Percentiles rank a stretch among this genome's conserved stretches.
phyloP scores from a whole-genome alignment of 345 rosid species.

The Melaleuca alternifolia region DNA sequence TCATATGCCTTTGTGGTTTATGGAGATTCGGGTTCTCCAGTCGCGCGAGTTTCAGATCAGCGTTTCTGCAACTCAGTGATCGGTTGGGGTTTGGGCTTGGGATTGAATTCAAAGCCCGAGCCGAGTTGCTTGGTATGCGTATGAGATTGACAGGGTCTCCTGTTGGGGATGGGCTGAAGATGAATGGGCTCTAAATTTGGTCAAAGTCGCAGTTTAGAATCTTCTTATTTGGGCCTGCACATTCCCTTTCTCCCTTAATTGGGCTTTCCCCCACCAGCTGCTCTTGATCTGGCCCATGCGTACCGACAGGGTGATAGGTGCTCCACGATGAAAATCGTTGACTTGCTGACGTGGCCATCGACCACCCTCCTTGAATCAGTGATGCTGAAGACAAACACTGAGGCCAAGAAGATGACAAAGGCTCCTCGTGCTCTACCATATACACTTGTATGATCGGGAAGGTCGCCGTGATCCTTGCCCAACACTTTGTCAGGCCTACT shows the following conservation, averaged over 20 bases:
- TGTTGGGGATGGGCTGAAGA: background rate
- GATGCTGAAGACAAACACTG: too few species aligned
- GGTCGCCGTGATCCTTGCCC: background rate
- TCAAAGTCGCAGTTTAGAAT: background rate
- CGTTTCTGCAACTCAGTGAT: background rate
- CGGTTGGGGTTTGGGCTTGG: background rate
- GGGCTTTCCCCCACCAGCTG: too few species aligned
- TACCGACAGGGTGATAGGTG: too few species aligned
- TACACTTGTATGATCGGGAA: background rate
- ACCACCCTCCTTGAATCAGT: too few species aligned
- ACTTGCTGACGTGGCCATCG: too few species aligned
- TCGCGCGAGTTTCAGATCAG: background rate
- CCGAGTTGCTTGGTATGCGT: background rate
- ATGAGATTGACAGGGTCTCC: background rate
- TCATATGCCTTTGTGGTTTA: background rate
- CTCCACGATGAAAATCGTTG: too few species aligned
- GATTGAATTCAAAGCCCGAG: background rate
- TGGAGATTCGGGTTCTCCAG: background rate
- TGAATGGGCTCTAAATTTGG: background rate
- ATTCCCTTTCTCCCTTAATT: too few species aligned
- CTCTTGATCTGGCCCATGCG: too few species aligned
- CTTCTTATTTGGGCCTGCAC: background rate
- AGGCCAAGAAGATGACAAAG: background rate
- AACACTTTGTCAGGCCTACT: background rate
- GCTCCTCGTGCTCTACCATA: background rate